Evolutionary conservation across 441 rosid genomes (phyloP).

Genomic region (Aleurites moluccanus): DNA sequence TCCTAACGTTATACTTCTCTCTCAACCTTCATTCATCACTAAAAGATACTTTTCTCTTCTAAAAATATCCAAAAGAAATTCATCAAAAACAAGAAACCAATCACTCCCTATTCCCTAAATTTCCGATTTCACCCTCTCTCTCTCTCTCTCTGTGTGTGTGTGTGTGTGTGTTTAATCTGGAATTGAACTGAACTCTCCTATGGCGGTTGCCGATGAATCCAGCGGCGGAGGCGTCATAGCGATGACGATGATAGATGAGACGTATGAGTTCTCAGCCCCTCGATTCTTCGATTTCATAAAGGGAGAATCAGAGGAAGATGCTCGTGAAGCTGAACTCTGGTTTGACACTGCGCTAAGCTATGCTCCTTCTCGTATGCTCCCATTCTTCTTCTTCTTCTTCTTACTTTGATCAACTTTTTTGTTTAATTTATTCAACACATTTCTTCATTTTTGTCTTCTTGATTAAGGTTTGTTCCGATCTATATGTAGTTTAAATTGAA

Average conservation of each 20-base stretch:
- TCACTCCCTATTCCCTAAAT: constrained; percentile 1
- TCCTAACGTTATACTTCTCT: neutral
- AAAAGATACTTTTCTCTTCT: constrained; percentile 28
- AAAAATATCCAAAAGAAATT: neutral
- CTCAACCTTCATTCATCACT: constrained; percentile 7
- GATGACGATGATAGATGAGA: constrained; percentile 51
- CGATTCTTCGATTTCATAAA: constrained; percentile 68
- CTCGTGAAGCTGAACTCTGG: constrained; percentile 77
- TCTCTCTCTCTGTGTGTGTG: constrained; percentile 18
- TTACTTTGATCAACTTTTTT: no score
- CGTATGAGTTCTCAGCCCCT: constrained; percentile 90
- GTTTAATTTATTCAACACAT: no score
- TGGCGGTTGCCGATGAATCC: constrained; percentile 41
- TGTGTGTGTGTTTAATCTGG: neutral
- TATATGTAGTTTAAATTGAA: neutral
- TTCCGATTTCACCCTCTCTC: neutral
- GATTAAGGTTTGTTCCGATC: neutral
- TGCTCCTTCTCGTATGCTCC: constrained; percentile 86
- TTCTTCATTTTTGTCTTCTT: neutral
- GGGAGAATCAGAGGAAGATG: constrained; percentile 72
- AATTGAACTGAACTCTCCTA: constrained; percentile 3
- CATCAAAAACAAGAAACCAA: neutral
- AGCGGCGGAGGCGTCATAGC: constrained; percentile 7
- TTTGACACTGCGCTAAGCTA: constrained; percentile 67
- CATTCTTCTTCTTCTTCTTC: neutral